Percentiles rank a stretch among this genome's conserved stretches.
These are phyloP conservation scores for Sicyos edulis DNA, from an alignment of 306 rosid genomes.

Conservation along the genomic window DNA sequence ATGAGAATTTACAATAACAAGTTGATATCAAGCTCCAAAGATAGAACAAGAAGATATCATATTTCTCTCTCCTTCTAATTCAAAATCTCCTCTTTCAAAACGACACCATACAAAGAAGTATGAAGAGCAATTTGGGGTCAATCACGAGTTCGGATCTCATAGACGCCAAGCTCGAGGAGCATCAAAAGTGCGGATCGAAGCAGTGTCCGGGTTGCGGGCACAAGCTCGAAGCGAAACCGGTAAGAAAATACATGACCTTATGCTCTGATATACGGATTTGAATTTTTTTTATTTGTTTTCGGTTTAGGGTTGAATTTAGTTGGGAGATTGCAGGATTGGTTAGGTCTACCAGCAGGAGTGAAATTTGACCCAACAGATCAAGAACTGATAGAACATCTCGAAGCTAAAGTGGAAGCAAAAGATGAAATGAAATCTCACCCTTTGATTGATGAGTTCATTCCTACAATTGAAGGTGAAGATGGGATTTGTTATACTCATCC, in stretches of 20 bases:
- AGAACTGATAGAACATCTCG: conserved; percentile 92
- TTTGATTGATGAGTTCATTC: conserved; percentile 93
- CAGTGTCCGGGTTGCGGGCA: conserved; percentile 99
- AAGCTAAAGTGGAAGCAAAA: conserved; percentile 86
- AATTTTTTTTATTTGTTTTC: neutral
- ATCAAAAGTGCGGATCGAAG: conserved; percentile 88
- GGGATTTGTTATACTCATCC: conserved; percentile 99
- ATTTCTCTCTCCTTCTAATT: neutral
- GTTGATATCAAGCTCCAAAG: conserved; percentile 6
- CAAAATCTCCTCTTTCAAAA: neutral
- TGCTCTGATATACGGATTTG: neutral
- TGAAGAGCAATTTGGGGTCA: conserved; percentile 39
- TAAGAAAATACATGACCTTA: conserved; percentile 23
- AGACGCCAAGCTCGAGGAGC: conserved; percentile 95
- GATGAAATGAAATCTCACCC: conserved; percentile 76
- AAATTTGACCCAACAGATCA: conserved; percentile 99
- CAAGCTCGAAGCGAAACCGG: conserved; percentile 79
- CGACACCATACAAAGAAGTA: conserved; percentile 17
- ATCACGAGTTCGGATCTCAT: conserved; percentile 82
- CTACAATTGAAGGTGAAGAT: conserved; percentile 95
- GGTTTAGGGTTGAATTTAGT: neutral
- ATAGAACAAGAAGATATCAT: neutral
- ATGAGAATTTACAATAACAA: conserved; percentile 11
- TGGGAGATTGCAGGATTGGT: conserved; percentile 63
- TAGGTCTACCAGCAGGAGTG: conserved; percentile 99